Conservation (phyloP, 108 stramenopile species). For the Fragilaria radians region DNA sequence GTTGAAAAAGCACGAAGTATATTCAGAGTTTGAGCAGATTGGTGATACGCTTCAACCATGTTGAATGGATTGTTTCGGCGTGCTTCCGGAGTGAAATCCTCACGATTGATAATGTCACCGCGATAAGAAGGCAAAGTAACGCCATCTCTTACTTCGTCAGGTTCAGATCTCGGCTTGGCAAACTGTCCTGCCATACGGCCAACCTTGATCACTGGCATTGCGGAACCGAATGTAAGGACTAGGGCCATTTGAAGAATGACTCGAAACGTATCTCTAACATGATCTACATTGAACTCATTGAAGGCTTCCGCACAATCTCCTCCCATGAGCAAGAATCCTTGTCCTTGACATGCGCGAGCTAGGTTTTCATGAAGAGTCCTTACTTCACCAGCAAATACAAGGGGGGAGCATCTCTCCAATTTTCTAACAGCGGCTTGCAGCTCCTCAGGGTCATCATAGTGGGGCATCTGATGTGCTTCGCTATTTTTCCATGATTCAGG, state of each 20-base stretch:
- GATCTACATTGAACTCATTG: conserved; percentile 90
- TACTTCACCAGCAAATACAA: conserved; percentile 92
- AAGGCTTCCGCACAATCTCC: conserved; percentile 98
- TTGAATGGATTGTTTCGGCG: conserved; percentile 80
- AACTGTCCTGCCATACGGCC: conserved; percentile 98
- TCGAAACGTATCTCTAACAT: conserved; percentile 92
- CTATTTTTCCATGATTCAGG: conserved; percentile 70
- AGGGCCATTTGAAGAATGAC: conserved; percentile 92
- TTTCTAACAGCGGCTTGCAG: conserved; percentile 43
- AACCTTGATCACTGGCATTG: conserved; percentile 94
- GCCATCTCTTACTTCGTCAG: conserved; percentile 80
- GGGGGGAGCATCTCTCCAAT: conserved; percentile 56
- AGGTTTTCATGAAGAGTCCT: conserved; percentile 86
- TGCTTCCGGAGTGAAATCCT: conserved; percentile 88
- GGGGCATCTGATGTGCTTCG: conserved; percentile 70
- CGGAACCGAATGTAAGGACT: conserved; percentile 91
- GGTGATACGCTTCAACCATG: conserved; percentile 88
- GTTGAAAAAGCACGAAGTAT: conserved; percentile 93
- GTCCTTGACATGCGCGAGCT: conserved; percentile 87
- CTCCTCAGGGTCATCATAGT: conserved; percentile 70
- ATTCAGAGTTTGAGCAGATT: conserved; percentile 94
- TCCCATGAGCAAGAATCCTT: conserved; percentile 97
- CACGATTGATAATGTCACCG: conserved; percentile 95
- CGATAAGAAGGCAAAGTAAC: conserved; percentile 89
- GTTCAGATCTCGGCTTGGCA: conserved; percentile 93